Evolutionary conservation across 257 asterid genomes (phyloP).

Genomic region (Solanum dulcamara): DNA sequence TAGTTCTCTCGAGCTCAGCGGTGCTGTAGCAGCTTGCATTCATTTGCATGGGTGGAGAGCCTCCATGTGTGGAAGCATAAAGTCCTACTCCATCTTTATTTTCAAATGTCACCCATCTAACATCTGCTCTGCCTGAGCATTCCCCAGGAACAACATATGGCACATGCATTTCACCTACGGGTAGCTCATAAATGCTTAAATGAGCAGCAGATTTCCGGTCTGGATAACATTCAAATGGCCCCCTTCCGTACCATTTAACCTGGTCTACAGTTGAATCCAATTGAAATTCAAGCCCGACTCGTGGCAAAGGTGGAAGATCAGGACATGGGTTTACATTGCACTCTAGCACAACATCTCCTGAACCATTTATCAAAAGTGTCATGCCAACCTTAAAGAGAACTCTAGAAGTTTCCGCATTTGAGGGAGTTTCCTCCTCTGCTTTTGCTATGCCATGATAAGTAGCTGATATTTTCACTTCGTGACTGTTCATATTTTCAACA

Average conservation of each 20-base stretch:
- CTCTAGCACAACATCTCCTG: constrained; percentile 77
- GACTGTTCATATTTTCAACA: constrained; percentile 25
- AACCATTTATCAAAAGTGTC: constrained; percentile 50
- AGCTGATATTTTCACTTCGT: constrained; percentile 41
- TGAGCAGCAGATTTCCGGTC: constrained; percentile 93
- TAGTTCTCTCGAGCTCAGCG: constrained; percentile 86
- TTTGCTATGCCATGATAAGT: constrained; percentile 39
- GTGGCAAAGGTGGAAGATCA: constrained; percentile 87
- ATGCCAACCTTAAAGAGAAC: constrained; percentile 40
- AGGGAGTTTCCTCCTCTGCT: constrained; percentile 17
- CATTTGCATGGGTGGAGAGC: constrained; percentile 83
- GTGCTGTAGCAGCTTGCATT: constrained; percentile 84
- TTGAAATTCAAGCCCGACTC: constrained; percentile 80
- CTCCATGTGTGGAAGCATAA: constrained; percentile 62
- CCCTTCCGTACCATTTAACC: constrained; percentile 82
- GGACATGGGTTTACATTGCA: constrained; percentile 58
- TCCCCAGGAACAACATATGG: constrained; percentile 84
- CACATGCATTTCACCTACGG: constrained; percentile 73
- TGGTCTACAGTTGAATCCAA: constrained; percentile 60
- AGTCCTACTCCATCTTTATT: constrained; percentile 63
- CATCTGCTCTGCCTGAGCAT: constrained; percentile 77
- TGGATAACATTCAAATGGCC: constrained; percentile 97
- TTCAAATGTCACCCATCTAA: constrained; percentile 83
- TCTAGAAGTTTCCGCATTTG: constrained; percentile 17
- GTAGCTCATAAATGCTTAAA: constrained; percentile 54